Conservation (phyloP, 139 green algal species). For the Coelastrella sp. region DNA sequence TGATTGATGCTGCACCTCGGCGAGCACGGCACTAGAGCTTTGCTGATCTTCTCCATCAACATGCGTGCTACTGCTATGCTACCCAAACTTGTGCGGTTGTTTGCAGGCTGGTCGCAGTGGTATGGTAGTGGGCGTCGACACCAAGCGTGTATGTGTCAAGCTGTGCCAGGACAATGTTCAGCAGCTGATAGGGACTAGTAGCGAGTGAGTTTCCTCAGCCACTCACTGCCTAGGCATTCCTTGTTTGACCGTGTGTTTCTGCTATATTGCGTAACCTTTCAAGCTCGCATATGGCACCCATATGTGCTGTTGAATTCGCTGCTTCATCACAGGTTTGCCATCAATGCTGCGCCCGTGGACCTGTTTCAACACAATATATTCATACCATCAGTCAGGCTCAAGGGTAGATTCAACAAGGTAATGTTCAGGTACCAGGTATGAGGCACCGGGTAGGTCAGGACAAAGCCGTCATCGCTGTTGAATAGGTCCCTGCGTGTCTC, state of each 20-base stretch:
- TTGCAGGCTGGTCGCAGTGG: slow-evolving; percentile 22
- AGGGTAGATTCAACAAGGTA: slow-evolving; percentile 51
- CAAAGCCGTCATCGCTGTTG: too few species aligned
- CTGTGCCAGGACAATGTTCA: slow-evolving; percentile 21
- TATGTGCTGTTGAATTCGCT: too few species aligned
- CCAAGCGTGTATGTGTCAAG: slow-evolving; percentile 9
- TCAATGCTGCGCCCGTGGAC: slow-evolving; percentile 35
- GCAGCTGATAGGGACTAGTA: neutral
- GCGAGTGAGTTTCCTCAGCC: slow-evolving; percentile 20
- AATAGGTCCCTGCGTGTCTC: too few species aligned
- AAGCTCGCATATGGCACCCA: too few species aligned
- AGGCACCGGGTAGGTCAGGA: too few species aligned
- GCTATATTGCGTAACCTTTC: too few species aligned
- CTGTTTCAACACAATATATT: slow-evolving; percentile 71
- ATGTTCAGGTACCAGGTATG: neutral
- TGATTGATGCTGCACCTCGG: too few species aligned
- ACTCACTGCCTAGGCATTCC: too few species aligned
- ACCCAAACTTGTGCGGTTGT: too few species aligned
- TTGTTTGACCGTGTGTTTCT: neutral
- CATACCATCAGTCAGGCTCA: slow-evolving; percentile 49
- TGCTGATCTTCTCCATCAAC: too few species aligned
- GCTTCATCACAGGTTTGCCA: slow-evolving; percentile 53
- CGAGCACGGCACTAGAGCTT: too few species aligned
- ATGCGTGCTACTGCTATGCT: too few species aligned
- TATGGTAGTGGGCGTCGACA: slow-evolving; percentile 32